Evolutionary conservation across 345 rosid species (phyloP).

Genomic region (Pugionium dolabratum): DNA sequence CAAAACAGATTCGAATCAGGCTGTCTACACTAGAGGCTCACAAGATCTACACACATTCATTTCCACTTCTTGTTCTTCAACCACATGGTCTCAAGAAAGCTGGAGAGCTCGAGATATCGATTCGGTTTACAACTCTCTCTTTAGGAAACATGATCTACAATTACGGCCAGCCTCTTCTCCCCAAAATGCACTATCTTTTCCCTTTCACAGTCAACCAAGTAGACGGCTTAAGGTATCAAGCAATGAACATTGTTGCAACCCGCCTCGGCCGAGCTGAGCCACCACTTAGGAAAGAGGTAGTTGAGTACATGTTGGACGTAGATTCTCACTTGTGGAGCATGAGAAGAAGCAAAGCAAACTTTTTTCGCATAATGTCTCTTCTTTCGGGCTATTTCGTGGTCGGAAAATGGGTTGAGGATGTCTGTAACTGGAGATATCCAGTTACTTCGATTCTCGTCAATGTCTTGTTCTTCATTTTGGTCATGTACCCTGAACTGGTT

Average conservation of each 20-base stretch:
- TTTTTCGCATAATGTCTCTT: conserved; percentile 74
- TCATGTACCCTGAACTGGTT: conserved; percentile 74
- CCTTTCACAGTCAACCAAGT: conserved; percentile 84
- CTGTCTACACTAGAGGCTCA: conserved; percentile 74
- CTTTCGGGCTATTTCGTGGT: conserved; percentile 52
- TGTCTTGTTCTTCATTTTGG: conserved; percentile 58
- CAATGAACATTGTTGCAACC: conserved; percentile 71
- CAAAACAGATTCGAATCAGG: conserved; percentile 47
- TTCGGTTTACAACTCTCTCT: conserved; percentile 69
- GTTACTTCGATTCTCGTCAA: conserved; percentile 66
- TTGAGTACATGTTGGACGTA: conserved; percentile 86
- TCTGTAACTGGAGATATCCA: conserved; percentile 73
- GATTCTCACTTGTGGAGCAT: conserved; percentile 90
- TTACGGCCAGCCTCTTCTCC: conserved; percentile 70
- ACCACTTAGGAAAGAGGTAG: conserved; percentile 77
- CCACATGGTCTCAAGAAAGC: conserved; percentile 75
- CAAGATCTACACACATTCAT: conserved; percentile 70
- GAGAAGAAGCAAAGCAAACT: conserved; percentile 91
- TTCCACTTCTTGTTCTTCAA: conserved; percentile 71
- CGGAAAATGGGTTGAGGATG: conserved; percentile 59
- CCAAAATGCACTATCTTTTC: conserved; percentile 83
- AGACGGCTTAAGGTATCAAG: conserved; percentile 70
- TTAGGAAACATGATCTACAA: conserved; percentile 61
- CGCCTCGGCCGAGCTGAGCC: conserved; percentile 88
- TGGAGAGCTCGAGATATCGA: conserved; percentile 71